Percentiles rank a stretch among this genome's conserved stretches.
phyloP scores from a whole-genome alignment of 75 land plant species.

The Chamaecyparis obtusa region DNA sequence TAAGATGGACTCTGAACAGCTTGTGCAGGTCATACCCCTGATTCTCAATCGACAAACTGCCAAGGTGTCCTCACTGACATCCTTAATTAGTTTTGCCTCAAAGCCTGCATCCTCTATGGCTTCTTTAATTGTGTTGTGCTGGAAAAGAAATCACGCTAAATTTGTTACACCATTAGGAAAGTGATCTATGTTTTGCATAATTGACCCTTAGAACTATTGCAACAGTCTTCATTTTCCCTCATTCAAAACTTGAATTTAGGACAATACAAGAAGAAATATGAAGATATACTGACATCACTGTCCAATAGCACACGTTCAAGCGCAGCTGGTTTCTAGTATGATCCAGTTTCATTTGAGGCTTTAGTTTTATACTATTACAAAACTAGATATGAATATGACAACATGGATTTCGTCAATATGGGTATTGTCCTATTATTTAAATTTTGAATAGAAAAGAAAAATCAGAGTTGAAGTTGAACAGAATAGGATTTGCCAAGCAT shows the following conservation, averaged over 20 bases:
- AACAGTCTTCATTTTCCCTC: background rate
- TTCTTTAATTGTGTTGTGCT: conserved; percentile 73
- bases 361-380: background rate
- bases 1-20: conserved; percentile 83
- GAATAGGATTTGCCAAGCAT: too few species aligned
- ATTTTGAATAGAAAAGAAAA: too few species aligned
- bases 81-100: conserved; percentile 47
- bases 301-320: background rate
- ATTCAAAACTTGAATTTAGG: background rate
- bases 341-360: background rate
- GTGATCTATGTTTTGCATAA: background rate
- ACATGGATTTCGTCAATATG: background rate
- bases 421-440: background rate
- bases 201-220: background rate
- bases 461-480: too few species aligned
- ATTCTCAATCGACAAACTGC: conserved; percentile 73
- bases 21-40: conserved; percentile 94
- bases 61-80: conserved; percentile 37
- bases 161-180: background rate
- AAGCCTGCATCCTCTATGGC: conserved; percentile 75
- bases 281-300: background rate
- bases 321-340: background rate
- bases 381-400: background rate
- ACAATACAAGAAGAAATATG: background rate
- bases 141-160: conserved; percentile 8